Evolutionary conservation across 2,329 filamentous ascomycete species (phyloP).

Genomic region (Cladophialophora immunda): DNA sequence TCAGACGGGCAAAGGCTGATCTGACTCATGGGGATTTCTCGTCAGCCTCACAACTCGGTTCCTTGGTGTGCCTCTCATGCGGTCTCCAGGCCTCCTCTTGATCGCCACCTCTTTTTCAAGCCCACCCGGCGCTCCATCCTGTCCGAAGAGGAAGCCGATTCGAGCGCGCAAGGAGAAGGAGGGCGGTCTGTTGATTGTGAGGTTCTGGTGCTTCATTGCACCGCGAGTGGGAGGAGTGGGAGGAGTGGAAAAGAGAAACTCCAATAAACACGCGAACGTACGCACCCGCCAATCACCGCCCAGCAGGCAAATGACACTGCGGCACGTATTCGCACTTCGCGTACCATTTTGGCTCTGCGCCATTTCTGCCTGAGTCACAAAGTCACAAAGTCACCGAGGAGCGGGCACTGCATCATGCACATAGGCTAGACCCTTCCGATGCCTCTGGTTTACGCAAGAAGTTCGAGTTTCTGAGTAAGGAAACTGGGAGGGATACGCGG

Average conservation of each 20-base stretch:
- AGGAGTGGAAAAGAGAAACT: not conserved
- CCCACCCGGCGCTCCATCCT: not conserved
- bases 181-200: not conserved
- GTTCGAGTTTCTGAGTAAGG: conserved; percentile 1
- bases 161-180: not conserved
- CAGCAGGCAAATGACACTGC: not conserved
- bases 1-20: no score
- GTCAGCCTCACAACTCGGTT: not conserved
- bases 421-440: not conserved
- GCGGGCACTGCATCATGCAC: not conserved
- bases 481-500: not conserved
- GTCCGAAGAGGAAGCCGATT: not conserved
- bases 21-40: conserved; percentile 7
- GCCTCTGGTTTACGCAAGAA: not conserved
- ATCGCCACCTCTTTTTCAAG: not conserved
- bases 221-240: not conserved
- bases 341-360: not conserved
- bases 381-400: not conserved
- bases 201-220: not conserved
- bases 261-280: not conserved
- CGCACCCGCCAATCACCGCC: not conserved
- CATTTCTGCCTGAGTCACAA: not conserved
- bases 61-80: not conserved
- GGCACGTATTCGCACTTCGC: not conserved
- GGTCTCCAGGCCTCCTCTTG: not conserved